These are phyloP conservation scores for Phaseolus coccineus DNA, from an alignment of 331 rosid species.

Conservation along the genomic window DNA sequence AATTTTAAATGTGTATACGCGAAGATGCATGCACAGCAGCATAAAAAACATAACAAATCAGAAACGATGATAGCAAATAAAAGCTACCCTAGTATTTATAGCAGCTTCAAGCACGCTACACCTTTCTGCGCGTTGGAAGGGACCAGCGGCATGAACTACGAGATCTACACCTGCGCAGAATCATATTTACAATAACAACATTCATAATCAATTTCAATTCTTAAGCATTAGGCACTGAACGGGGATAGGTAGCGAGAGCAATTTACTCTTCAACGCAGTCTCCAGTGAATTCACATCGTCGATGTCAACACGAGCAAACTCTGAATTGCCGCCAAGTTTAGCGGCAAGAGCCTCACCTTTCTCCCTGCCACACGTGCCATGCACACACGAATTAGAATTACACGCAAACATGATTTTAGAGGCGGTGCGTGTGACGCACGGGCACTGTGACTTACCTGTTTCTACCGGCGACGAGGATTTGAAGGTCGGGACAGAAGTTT, in stretches of 20 bases:
- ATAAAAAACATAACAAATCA: not conserved
- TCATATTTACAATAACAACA: constrained; percentile 12
- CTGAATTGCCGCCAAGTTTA: constrained; percentile 66
- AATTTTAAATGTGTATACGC: not conserved
- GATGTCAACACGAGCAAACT: constrained; percentile 69
- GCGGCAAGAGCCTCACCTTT: constrained; percentile 74
- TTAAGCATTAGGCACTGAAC: not conserved
- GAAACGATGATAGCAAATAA: constrained; percentile 14
- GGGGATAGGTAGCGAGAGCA: not conserved
- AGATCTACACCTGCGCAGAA: constrained; percentile 78
- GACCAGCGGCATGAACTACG: constrained; percentile 93
- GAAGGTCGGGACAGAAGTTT: constrained; percentile 74
- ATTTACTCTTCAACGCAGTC: constrained; percentile 65
- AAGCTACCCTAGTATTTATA: constrained; percentile 66
- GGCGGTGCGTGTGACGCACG: not conserved
- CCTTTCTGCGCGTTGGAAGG: constrained; percentile 78
- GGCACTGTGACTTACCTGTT: constrained; percentile 57
- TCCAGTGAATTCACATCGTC: constrained; percentile 63
- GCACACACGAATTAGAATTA: not conserved
- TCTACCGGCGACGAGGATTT: constrained; percentile 74
- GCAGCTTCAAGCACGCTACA: constrained; percentile 94
- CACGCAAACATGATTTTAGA: not conserved
- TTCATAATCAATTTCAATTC: not conserved
- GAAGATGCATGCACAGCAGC: constrained; percentile 7
- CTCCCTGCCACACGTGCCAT: constrained; percentile 54